Conservation (phyloP, 129 eudicot genomes). For the Scalesia atractyloides region DNA sequence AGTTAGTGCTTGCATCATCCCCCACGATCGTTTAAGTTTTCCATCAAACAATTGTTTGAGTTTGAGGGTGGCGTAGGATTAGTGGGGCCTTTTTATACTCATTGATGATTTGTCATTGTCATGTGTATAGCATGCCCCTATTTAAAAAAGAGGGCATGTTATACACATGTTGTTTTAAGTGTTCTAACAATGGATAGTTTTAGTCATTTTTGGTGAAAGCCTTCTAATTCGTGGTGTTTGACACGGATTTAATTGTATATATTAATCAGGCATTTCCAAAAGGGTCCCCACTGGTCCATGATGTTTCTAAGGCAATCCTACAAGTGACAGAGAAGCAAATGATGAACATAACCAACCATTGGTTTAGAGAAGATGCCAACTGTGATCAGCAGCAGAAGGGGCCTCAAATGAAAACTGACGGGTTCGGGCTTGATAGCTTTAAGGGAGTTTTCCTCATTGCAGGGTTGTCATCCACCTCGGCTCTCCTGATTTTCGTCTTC, state of each 20-base stretch:
- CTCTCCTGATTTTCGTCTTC: constrained; percentile 3
- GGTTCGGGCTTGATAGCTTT: constrained; percentile 3
- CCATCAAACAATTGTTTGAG: too few species aligned
- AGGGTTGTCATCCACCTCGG: constrained; percentile 8
- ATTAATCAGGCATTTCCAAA: constrained; percentile 15
- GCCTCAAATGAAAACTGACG: neutral
- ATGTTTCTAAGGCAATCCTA: constrained; percentile 14
- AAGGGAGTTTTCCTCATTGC: constrained; percentile 12
- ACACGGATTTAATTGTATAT: neutral
- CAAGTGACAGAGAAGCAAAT: constrained; percentile 25
- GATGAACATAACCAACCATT: constrained; percentile 14
- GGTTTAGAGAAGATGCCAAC: neutral
- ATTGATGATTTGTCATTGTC: too few species aligned
- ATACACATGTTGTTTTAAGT: too few species aligned
- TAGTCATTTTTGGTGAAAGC: too few species aligned
- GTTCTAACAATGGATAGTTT: too few species aligned
- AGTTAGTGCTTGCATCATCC: too few species aligned
- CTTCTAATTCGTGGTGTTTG: too few species aligned
- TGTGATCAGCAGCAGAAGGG: neutral
- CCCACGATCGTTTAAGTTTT: too few species aligned
- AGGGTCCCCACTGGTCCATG: constrained; percentile 15
- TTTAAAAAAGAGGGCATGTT: too few species aligned
- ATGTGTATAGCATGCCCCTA: too few species aligned
- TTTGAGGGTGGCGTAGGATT: too few species aligned
- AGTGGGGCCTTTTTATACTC: too few species aligned